A percentile compares a stretch with the other conserved stretches of the same genome.
Conservation (phyloP, 176 grass and related monocot species). For the Zoysia pacifica region DNA sequence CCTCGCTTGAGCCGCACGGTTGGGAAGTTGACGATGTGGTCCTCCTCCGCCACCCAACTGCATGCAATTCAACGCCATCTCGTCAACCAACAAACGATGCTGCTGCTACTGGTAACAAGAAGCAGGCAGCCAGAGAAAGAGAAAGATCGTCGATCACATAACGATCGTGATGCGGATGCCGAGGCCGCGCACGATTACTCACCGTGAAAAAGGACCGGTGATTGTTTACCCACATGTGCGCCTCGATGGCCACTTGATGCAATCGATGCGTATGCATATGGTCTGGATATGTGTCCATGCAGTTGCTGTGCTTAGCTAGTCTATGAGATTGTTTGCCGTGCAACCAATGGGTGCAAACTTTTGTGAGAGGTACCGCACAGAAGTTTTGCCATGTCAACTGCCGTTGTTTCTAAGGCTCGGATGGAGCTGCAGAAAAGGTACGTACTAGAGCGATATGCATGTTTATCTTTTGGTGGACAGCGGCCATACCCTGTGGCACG, state of each 20-base stretch:
- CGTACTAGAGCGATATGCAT: background rate
- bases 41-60: constrained; percentile 94
- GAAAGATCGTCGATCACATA: background rate
- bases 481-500: constrained; percentile 22
- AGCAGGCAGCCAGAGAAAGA: background rate
- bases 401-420: no score
- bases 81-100: constrained; percentile 5
- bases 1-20: constrained; percentile 85
- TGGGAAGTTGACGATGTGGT: constrained; percentile 92
- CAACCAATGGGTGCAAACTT: background rate
- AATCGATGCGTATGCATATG: background rate
- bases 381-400: no score
- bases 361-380: no score
- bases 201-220: constrained; percentile 37
- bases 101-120: background rate
- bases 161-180: background rate
- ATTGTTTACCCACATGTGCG: constrained; percentile 5
- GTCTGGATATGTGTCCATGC: background rate
- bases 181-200: constrained; percentile 24
- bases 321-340: no score
- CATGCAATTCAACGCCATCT: constrained; percentile 13
- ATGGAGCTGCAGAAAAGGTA: background rate
- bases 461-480: background rate
- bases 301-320: background rate
- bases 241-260: background rate